Base-by-base conservation (phyloP, 139 green algal species). In the Tetradesmus lagerheimii region DNA sequence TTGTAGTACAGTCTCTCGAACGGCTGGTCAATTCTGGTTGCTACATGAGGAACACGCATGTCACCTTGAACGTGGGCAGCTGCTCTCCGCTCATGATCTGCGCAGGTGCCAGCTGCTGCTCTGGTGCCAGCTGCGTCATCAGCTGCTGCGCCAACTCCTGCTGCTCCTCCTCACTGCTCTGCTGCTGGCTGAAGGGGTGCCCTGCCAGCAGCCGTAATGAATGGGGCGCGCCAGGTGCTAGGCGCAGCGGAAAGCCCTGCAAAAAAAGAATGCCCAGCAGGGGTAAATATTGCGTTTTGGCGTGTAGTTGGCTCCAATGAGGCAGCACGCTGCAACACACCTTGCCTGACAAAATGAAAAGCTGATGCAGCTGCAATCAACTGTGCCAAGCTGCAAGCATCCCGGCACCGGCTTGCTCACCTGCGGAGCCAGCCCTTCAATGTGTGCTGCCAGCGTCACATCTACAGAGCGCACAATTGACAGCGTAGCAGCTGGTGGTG, bases 171-270 rank as follows among this genome's bases (percentile, higher is more conserved):
- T 74, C 76, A n/a, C 15, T 62, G 29, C 8, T 53, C 37, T 67
- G 35, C 53, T 71, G 37, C 79, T 53, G 88, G 29, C 53, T 41
- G 53, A 82, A 53, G 23, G 93, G 93, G 83, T 95, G 86, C 27
- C 90, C 93, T 37, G 89, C 79, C 34, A 95, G 57, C 71, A 97
- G 85, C 8, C 39, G 62, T 53, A 97, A 41, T 20, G 67, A 43
- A 11, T 92, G 80, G 18, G 95, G 93, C 6, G 92, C 88, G n/a
- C 95, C 95, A 0, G 95, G 92, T 0, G 80, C 76, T 67, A 97
- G 82, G 39, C 84, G 85, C 4, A 97, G 14, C 14, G 91, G 80
- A 27, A 94, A 87, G 27, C 62, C 67, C 92, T 94, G 81, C 34
- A 82, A 82, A 20, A 53, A 14, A 37, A 62, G 43, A 20, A 34